phyloP scores from a whole-genome alignment of 169 alveolate genomes.

The Plasmodium vivax region DNA sequence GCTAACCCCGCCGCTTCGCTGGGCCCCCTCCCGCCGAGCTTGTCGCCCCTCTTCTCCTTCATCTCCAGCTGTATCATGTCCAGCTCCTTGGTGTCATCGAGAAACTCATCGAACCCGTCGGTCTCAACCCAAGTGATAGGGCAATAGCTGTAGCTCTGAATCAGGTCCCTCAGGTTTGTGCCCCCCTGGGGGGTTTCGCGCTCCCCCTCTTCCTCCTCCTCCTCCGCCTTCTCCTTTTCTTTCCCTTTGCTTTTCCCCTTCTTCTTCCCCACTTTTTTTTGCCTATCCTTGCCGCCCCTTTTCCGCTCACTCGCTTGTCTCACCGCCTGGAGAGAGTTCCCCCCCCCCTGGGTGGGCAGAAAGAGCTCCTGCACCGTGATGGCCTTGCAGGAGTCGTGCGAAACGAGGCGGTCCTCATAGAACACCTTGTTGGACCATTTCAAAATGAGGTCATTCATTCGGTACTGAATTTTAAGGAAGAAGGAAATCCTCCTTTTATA shows the following conservation, averaged over 20 bases:
- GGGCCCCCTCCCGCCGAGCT: not conserved
- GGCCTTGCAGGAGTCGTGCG: conserved; percentile 34
- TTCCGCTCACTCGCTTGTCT: not conserved
- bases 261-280: not conserved
- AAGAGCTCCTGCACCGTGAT: conserved; percentile 12
- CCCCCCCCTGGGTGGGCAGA: not conserved
- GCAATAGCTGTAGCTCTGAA: conserved; percentile 17
- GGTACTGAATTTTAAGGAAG: conserved; percentile 61
- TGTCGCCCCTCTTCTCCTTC: conserved; percentile 2
- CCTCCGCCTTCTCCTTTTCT: not conserved
- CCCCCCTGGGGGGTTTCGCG: not conserved
- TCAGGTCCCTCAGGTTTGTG: not conserved
- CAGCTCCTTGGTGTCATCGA: conserved; percentile 51
- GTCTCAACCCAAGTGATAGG: conserved; percentile 67
- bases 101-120: conserved; percentile 63
- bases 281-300: not conserved
- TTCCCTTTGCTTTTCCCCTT: not conserved
- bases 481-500: conserved; percentile 23
- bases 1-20: not conserved
- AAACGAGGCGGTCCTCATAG: conserved; percentile 33
- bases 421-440: conserved; percentile 58
- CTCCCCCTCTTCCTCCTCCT: not conserved
- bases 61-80: conserved; percentile 47
- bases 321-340: not conserved
- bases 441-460: conserved; percentile 66